Evolutionary conservation across 1,284 basidiomycete species (phyloP), one percentile per base, ranked within the genome.

Genomic region (Coniferiporia sulphurascens): DNA sequence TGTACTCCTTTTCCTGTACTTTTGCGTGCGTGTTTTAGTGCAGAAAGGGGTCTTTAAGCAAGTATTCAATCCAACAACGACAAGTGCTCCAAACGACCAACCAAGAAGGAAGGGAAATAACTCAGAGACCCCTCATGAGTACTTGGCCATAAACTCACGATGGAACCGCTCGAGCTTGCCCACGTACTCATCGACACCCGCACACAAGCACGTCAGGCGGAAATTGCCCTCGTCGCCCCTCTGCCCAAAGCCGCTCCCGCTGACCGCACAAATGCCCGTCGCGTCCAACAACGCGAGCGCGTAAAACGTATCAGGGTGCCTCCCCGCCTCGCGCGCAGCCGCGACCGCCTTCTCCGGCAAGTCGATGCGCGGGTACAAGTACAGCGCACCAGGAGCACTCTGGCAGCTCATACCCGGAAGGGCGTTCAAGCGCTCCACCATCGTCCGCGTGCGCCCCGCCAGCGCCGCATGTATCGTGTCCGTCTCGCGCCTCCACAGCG

Each of bases 261-360:
- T 91, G 1, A 97, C 90, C 21, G 93, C 91, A 67, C 94, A 97
- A 66, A 97, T 96, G 35, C 95, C 95, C 0, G 94, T 96, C 65
- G 85, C 83, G 64, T 96, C 91, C 53, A 98, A 77, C 58, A 98
- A 71, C 64, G 82, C 83, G 56, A 95, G 76, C 35, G 92, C 84
- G 69, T 98, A 98, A 69, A 95, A 88, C 56, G 87, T 87, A 71
- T 98, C 95, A 3, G 94, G 88, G 64, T 82, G 81, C 75, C 92
- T 91, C 2, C 89, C 89, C 1, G 76, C 79, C 67, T 80, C 74
- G 67, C 80, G 73, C 50, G 95, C 95, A 12, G 84, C 89, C 54
- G 85, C 81, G 57, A 88, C 73, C 2, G 93, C 95, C 65, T 81
- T 83, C 21, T 80, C 68, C 4, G 92, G 84, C 44, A 95, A 77